These are phyloP conservation scores for Fusarium nanum DNA, from an alignment of 2,329 filamentous ascomycete species.

Conservation along the genomic window DNA sequence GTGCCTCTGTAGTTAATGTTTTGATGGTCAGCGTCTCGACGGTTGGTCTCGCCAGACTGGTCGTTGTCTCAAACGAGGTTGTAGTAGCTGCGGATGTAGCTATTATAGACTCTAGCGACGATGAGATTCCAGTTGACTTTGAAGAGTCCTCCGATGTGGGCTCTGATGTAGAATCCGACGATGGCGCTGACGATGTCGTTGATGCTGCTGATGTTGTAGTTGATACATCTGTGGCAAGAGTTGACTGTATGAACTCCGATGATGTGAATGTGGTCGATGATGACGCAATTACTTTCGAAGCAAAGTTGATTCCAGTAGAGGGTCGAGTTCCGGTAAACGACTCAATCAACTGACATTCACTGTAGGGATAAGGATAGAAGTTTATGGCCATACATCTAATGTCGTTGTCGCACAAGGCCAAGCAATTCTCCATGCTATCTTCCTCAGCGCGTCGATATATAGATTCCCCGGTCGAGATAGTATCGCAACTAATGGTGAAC, in stretches of 20 bases:
- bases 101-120: no score
- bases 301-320: not conserved
- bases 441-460: not conserved
- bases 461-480: not conserved
- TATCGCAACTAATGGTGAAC: not conserved
- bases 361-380: not conserved
- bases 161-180: fast-evolving
- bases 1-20: fast-evolving
- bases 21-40: fast-evolving
- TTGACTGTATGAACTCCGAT: fast-evolving
- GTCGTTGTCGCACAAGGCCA: not conserved
- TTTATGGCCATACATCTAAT: not conserved
- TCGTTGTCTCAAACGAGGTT: fast-evolving
- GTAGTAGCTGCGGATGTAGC: fast-evolving
- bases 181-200: not conserved
- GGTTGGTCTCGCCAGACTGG: fast-evolving
- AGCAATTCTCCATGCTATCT: not conserved
- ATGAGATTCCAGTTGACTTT: not conserved
- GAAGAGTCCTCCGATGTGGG: fast-evolving
- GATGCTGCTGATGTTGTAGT: not conserved
- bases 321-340: not conserved
- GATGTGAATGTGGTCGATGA: not conserved
- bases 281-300: not conserved
- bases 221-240: not conserved
- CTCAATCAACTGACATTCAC: not conserved